phyloP scores from a whole-genome alignment of 352 stramenopile genomes.

The Globisporangium canariense region DNA sequence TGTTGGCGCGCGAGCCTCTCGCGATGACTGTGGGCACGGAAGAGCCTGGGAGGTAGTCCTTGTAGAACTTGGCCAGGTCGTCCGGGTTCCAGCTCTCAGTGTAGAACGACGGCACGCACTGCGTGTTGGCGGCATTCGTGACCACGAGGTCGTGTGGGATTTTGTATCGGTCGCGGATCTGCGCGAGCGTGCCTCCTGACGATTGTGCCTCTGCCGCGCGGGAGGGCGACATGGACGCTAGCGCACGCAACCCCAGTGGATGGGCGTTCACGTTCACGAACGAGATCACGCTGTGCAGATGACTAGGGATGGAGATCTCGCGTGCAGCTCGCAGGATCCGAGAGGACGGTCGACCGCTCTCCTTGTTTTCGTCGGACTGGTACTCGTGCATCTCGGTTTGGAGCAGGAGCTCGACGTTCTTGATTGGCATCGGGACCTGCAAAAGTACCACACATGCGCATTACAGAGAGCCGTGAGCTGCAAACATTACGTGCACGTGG shows the following conservation, averaged over 20 bases:
- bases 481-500: neutral
- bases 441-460: neutral
- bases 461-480: neutral
- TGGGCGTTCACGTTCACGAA: slow-evolving; percentile 75
- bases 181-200: slow-evolving; percentile 29
- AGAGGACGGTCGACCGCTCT: slow-evolving; percentile 9
- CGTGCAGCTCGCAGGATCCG: slow-evolving; percentile 41
- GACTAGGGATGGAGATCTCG: slow-evolving; percentile 30
- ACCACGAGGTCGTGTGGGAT: slow-evolving; percentile 67
- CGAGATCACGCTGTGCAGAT: slow-evolving; percentile 42
- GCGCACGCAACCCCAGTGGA: slow-evolving; percentile 47
- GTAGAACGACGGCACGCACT: slow-evolving; percentile 79
- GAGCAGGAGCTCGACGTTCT: slow-evolving; percentile 48
- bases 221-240: slow-evolving; percentile 25
- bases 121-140: slow-evolving; percentile 58
- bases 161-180: slow-evolving; percentile 55
- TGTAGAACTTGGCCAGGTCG: slow-evolving; percentile 61
- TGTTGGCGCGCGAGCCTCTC: slow-evolving; percentile 51
- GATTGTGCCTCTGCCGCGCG: neutral
- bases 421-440: slow-evolving; percentile 37
- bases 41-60: slow-evolving; percentile 45
- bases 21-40: slow-evolving; percentile 46
- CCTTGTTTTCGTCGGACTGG: slow-evolving; percentile 8
- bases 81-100: slow-evolving; percentile 51
- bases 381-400: slow-evolving; percentile 50